These are phyloP conservation scores for Lagenaria siceraria DNA, from an alignment of 306 rosid species.

Conservation along the genomic window DNA sequence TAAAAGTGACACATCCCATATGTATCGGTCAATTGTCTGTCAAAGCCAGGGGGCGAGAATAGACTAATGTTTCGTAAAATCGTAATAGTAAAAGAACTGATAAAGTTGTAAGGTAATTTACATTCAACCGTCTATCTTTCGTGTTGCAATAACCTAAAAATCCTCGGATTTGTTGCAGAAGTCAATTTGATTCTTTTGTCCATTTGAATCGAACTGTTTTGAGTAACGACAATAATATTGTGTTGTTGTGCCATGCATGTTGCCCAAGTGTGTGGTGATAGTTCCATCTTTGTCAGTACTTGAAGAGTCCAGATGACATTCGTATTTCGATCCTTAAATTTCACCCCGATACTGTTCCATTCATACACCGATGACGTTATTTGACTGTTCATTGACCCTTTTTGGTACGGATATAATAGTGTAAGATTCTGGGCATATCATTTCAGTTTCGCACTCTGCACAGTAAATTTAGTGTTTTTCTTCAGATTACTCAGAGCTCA, in stretches of 20 bases:
- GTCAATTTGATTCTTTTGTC: not conserved
- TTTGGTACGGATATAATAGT: not conserved
- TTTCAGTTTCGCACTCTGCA: not conserved
- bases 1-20: too few relatives aligned
- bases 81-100: not conserved
- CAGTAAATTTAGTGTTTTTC: not conserved
- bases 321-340: not conserved
- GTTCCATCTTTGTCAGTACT: not conserved
- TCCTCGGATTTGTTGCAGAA: not conserved
- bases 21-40: too few relatives aligned
- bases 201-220: not conserved
- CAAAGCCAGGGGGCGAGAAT: too few relatives aligned
- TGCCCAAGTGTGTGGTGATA: constrained; percentile 2
- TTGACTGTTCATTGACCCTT: not conserved
- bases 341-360: not conserved
- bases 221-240: not conserved
- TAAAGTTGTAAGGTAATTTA: not conserved
- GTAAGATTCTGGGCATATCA: not conserved
- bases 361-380: not conserved
- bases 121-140: not conserved
- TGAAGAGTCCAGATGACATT: not conserved
- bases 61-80: not conserved
- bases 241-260: constrained; percentile 4
- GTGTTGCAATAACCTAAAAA: not conserved
- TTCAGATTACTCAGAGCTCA: not conserved